Conservation (phyloP, 352 stramenopile species). For the Globisporangium recalcitrans region DNA sequence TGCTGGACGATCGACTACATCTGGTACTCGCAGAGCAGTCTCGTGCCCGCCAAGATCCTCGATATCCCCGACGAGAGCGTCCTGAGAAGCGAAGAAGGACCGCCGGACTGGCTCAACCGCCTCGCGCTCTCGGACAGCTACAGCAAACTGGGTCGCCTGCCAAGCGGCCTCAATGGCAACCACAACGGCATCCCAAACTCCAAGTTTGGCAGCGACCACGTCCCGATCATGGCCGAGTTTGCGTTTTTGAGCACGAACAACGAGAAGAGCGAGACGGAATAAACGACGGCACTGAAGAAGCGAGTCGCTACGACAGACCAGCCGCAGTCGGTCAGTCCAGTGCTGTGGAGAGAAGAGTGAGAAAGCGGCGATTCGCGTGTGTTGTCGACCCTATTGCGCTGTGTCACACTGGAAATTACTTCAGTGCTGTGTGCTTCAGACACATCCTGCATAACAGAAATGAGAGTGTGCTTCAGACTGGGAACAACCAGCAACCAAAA, state of each 20-base stretch:
- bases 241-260: constrained; percentile 50
- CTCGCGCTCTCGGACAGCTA: constrained; percentile 67
- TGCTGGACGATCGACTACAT: constrained; percentile 90
- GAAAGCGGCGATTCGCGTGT: background rate
- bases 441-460: background rate
- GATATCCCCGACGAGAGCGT: constrained; percentile 69
- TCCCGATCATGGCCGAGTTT: constrained; percentile 84
- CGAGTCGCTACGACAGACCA: background rate
- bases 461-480: background rate
- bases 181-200: constrained; percentile 88
- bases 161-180: constrained; percentile 64
- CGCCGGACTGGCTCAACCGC: constrained; percentile 71
- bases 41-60: constrained; percentile 58
- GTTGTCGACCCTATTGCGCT: too few species aligned
- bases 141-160: constrained; percentile 52
- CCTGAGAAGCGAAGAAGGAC: constrained; percentile 68
- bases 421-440: too few species aligned
- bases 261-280: constrained; percentile 11
- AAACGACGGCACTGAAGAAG: background rate
- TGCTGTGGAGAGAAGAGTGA: background rate
- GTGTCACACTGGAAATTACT: too few species aligned
- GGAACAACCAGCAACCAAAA: background rate
- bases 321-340: background rate
- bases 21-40: constrained; percentile 70
- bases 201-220: constrained; percentile 77